Percentiles rank a stretch among this genome's conserved stretches.
These are phyloP conservation scores for Breynia disticha DNA, from an alignment of 441 rosid genomes.

Conservation along the genomic window DNA sequence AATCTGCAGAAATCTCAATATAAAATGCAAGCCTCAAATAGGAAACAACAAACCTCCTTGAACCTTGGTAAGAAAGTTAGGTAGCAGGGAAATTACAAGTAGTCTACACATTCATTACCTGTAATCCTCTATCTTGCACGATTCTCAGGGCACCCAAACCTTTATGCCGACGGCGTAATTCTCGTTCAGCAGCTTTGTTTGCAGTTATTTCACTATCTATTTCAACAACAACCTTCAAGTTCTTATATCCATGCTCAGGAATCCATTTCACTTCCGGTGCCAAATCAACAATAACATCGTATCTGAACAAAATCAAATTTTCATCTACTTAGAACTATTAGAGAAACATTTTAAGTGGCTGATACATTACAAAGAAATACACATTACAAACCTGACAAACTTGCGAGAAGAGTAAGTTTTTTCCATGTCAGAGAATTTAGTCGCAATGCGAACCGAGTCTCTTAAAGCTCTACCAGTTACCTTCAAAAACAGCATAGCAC, in stretches of 20 bases:
- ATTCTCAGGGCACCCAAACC: constrained; percentile 61
- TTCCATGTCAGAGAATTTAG: constrained; percentile 76
- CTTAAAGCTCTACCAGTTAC: constrained; percentile 77
- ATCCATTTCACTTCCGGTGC: constrained; percentile 81
- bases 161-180: constrained; percentile 70
- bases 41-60: not conserved
- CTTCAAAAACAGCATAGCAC: constrained; percentile 28
- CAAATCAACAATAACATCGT: constrained; percentile 78
- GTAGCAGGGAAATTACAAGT: not conserved
- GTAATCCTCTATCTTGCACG: constrained; percentile 70
- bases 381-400: constrained; percentile 45
- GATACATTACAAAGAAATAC: constrained; percentile 4
- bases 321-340: too few relatives aligned
- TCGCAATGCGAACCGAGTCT: constrained; percentile 70
- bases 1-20: constrained; percentile 37
- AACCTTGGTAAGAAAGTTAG: not conserved
- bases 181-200: constrained; percentile 59
- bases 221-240: constrained; percentile 78
- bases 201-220: constrained; percentile 74
- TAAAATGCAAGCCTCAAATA: constrained; percentile 1
- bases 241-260: constrained; percentile 69
- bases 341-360: too few relatives aligned
- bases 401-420: constrained; percentile 47
- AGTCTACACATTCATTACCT: constrained; percentile 33
- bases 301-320: constrained; percentile 28